A percentile compares a stretch with the other conserved stretches of the same genome.
These are phyloP conservation scores for Ceratobasidium sp. DNA, from an alignment of 1,284 basidiomycete species.

Conservation along the genomic window DNA sequence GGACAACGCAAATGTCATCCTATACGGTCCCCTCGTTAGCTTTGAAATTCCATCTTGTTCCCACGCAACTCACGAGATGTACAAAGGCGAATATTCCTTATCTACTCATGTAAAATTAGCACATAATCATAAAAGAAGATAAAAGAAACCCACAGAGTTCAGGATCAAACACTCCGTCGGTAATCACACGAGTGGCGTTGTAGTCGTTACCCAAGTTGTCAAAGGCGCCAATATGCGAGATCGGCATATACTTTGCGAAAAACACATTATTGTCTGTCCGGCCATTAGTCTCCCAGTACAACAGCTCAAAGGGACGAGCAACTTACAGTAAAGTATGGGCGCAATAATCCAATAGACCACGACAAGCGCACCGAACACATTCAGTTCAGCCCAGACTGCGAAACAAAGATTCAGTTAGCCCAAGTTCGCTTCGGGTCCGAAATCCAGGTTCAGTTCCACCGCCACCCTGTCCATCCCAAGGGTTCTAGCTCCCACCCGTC, in stretches of 20 bases:
- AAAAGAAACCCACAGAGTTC: constrained; percentile 45
- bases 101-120: constrained; percentile 46
- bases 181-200: constrained; percentile 65
- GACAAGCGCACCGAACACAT: constrained; percentile 77
- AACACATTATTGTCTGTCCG: constrained; percentile 72
- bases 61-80: constrained; percentile 56
- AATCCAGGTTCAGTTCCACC: neutral
- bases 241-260: constrained; percentile 73
- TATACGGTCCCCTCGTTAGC: constrained; percentile 1
- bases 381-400: constrained; percentile 89
- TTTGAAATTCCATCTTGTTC: neutral
- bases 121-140: constrained; percentile 53
- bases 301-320: constrained; percentile 48
- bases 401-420: constrained; percentile 37
- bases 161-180: constrained; percentile 66
- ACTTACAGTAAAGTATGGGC: constrained; percentile 85
- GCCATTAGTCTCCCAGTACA: neutral
- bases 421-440: neutral
- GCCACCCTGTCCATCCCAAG: neutral
- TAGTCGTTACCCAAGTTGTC: constrained; percentile 77
- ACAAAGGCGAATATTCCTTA: constrained; percentile 75
- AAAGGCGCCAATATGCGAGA: constrained; percentile 65
- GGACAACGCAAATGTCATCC: constrained; percentile 65
- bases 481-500: constrained; percentile 1
- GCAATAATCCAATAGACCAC: constrained; percentile 83